phyloP scores from a whole-genome alignment of 129 eudicot species.

The Ambrosia artemisiifolia region DNA sequence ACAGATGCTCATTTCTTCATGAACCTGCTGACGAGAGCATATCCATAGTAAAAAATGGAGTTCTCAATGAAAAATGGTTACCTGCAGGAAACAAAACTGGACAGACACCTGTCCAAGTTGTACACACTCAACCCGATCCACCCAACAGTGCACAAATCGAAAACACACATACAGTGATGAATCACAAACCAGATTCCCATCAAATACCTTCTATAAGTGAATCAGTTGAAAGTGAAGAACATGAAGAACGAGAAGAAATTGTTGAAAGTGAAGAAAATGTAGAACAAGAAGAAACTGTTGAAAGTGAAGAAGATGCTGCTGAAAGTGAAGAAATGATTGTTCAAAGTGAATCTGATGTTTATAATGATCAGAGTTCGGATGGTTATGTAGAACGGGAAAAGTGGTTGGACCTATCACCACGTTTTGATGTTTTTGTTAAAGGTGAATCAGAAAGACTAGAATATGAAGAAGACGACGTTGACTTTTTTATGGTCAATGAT shows the following conservation, averaged over 20 bases:
- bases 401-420: constrained; percentile 47
- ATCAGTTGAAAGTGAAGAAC: constrained; percentile 17
- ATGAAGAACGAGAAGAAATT: constrained; percentile 11
- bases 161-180: constrained; percentile 10
- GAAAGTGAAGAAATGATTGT: constrained; percentile 20
- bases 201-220: constrained; percentile 24
- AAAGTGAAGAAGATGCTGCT: constrained; percentile 28
- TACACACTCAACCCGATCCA: constrained; percentile 19
- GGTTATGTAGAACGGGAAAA: constrained; percentile 38
- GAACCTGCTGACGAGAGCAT: constrained; percentile 24
- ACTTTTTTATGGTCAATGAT: constrained; percentile 23
- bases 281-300: constrained; percentile 7
- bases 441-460: constrained; percentile 30
- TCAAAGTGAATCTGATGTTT: constrained; percentile 21
- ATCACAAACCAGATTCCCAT: constrained; percentile 7
- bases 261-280: constrained; percentile 11
- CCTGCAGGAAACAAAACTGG: constrained; percentile 20
- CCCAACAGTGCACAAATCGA: constrained; percentile 13
- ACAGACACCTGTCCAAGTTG: constrained; percentile 23
- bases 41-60: constrained; percentile 19
- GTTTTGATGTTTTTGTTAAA: constrained; percentile 62
- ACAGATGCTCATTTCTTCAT: constrained; percentile 55
- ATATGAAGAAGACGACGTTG: constrained; percentile 34
- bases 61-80: constrained; percentile 29
- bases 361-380: constrained; percentile 41